Conservation (phyloP, 495 filamentous ascomycete species). For the Podospora fimiseda region DNA sequence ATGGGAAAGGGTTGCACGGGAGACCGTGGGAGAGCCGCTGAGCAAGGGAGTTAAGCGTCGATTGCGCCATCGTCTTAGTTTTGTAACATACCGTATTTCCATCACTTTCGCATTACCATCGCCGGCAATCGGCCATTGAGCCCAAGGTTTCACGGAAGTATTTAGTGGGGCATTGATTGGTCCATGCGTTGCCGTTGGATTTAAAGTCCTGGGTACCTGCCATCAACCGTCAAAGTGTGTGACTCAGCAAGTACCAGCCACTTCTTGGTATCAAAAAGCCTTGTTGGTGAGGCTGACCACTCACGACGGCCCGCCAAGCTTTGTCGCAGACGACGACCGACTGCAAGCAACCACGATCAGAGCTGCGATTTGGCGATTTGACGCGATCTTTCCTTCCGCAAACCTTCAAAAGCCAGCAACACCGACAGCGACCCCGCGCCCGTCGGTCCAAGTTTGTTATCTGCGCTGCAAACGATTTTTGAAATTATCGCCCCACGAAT, state of each 20-base stretch:
- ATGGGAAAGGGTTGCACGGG: not conserved
- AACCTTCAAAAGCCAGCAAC: conserved; percentile 4
- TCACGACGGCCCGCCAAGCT: not conserved
- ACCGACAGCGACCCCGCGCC: conserved; percentile 4
- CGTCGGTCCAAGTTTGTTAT: conserved; percentile 6
- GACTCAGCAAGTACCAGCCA: not conserved
- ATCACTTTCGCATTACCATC: conserved; percentile 3
- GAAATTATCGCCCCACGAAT: conserved; percentile 15
- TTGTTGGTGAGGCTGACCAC: not conserved
- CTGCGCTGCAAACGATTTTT: conserved; percentile 3
- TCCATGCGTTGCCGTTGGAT: not conserved
- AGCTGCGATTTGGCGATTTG: conserved; percentile 16
- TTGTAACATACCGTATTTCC: not conserved
- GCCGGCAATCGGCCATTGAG: conserved; percentile 23
- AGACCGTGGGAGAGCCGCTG: not conserved
- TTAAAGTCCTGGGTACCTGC: not conserved
- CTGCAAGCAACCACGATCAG: conserved; percentile 15
- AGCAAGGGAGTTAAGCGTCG: conserved; percentile 23
- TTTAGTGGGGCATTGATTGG: not conserved
- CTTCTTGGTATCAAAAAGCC: no score
- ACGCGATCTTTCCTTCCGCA: conserved; percentile 14
- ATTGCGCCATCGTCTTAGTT: conserved; percentile 21
- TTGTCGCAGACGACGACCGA: conserved; percentile 9
- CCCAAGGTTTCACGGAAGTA: conserved; percentile 1
- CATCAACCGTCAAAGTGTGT: not conserved